Evolutionary conservation across 2,329 filamentous ascomycete species (phyloP).

Genomic region (Aphanocladium album): DNA sequence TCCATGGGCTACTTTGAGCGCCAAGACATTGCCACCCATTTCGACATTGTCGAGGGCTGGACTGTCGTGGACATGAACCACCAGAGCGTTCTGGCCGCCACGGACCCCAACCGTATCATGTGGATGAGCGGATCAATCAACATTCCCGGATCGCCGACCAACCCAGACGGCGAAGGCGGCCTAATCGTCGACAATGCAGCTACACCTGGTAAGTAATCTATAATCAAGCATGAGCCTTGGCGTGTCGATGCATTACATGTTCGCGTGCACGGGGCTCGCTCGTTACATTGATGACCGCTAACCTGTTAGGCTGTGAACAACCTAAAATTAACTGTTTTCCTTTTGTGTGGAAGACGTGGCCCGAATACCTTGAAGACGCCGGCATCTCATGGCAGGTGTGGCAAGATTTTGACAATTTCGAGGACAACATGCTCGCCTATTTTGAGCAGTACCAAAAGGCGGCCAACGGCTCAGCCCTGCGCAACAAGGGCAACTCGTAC

Average conservation of each 20-base stretch:
- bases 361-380: conserved; percentile 42
- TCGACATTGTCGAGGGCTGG: conserved; percentile 50
- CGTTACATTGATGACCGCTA: not conserved
- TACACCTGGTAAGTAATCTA: conserved; percentile 15
- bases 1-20: conserved; percentile 45
- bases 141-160: conserved; percentile 34
- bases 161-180: conserved; percentile 34
- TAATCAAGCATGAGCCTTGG: not conserved
- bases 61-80: conserved; percentile 26
- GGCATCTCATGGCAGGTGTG: conserved; percentile 47
- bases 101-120: conserved; percentile 42
- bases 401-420: conserved; percentile 45
- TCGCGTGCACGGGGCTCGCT: not conserved
- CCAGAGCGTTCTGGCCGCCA: conserved; percentile 21
- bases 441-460: conserved; percentile 45
- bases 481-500: conserved; percentile 40
- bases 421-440: conserved; percentile 49
- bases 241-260: no score
- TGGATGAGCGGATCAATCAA: conserved; percentile 41
- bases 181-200: conserved; percentile 42
- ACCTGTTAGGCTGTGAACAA: conserved; percentile 30
- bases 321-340: conserved; percentile 44
- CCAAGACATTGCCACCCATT: conserved; percentile 48
- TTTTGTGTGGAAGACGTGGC: conserved; percentile 47
- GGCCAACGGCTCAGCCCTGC: conserved; percentile 31